Percentiles rank a stretch among this genome's conserved stretches.
phyloP scores from a whole-genome alignment of 805 yeast species.

The Candida railenensis region DNA sequence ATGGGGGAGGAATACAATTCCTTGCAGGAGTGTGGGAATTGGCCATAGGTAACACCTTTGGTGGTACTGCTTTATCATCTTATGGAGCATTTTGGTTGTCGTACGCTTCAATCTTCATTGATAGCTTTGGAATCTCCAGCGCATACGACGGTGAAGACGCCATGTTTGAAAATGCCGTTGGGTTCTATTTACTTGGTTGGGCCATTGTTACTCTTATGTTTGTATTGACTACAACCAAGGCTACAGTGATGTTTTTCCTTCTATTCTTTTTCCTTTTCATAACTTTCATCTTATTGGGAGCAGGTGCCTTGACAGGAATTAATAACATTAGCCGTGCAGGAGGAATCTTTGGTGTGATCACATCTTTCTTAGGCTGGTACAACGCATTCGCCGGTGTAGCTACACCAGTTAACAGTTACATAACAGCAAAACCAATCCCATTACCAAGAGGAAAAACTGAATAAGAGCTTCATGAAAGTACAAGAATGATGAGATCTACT shows the following conservation, averaged over 20 bases:
- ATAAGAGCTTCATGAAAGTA: background rate
- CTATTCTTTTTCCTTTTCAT: constrained; percentile 53
- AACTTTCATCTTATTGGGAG: constrained; percentile 55
- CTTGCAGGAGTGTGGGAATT: constrained; percentile 69
- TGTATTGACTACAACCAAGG: constrained; percentile 54
- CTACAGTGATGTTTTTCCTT: constrained; percentile 62
- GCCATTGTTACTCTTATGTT: constrained; percentile 57
- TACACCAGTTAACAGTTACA: constrained; percentile 56
- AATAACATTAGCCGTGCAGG: constrained; percentile 51
- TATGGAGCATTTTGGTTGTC: constrained; percentile 74
- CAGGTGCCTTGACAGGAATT: constrained; percentile 49
- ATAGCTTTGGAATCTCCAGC: constrained; percentile 56
- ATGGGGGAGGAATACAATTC: constrained; percentile 62
- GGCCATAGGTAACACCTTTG: constrained; percentile 63
- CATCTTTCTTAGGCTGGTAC: constrained; percentile 59
- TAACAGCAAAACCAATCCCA: constrained; percentile 48
- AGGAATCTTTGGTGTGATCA: constrained; percentile 58
- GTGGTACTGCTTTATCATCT: constrained; percentile 60
- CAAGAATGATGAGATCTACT: too few relatives aligned
- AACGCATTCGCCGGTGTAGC: constrained; percentile 66
- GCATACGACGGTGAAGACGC: constrained; percentile 47
- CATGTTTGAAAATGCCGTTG: constrained; percentile 50
- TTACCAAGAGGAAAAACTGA: constrained; percentile 33
- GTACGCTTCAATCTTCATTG: constrained; percentile 57
- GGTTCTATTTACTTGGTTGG: constrained; percentile 64